phyloP scores from a whole-genome alignment of 805 yeast genomes.

The Wickerhamomyces queroliae region DNA sequence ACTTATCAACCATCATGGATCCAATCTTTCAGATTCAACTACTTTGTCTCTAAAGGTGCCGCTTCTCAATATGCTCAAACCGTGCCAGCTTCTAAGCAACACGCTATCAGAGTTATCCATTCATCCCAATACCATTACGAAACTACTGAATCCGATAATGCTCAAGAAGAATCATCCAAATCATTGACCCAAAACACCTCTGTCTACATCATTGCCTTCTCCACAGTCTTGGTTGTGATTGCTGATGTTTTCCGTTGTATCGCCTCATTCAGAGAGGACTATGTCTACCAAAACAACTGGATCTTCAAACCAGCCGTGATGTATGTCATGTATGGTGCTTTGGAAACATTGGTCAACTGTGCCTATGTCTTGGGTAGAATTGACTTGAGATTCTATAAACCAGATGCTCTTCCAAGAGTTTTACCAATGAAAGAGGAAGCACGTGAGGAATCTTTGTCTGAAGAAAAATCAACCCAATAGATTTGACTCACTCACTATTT shows the following conservation, averaged over 20 bases:
- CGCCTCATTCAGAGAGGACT: conserved; percentile 33
- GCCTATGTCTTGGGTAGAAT: conserved; percentile 58
- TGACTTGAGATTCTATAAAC: conserved; percentile 76
- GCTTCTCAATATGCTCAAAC: conserved; percentile 36
- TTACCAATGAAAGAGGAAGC: background rate
- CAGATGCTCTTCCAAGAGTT: conserved; percentile 38
- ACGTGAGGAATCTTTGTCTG: background rate
- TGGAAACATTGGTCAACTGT: conserved; percentile 53
- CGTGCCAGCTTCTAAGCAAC: conserved; percentile 23
- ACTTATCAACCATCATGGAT: conserved; percentile 77
- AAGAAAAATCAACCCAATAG: background rate
- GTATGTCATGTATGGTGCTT: conserved; percentile 64
- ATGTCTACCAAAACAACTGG: conserved; percentile 31
- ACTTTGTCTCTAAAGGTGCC: conserved; percentile 53
- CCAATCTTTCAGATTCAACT: conserved; percentile 52
- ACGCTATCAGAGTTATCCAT: conserved; percentile 55
- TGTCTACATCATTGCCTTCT: conserved; percentile 33
- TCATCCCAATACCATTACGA: conserved; percentile 41
- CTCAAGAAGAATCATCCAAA: conserved; percentile 14
- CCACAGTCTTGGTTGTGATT: conserved; percentile 44
- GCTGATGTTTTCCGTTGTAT: conserved; percentile 47
- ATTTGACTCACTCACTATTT: too few species aligned
- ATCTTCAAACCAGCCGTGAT: conserved; percentile 52
- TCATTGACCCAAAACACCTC: conserved; percentile 45
- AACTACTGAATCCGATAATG: conserved; percentile 16